Base-by-base conservation (phyloP, 2,329 filamentous ascomycete species). In the Epichloe sibirici region DNA sequence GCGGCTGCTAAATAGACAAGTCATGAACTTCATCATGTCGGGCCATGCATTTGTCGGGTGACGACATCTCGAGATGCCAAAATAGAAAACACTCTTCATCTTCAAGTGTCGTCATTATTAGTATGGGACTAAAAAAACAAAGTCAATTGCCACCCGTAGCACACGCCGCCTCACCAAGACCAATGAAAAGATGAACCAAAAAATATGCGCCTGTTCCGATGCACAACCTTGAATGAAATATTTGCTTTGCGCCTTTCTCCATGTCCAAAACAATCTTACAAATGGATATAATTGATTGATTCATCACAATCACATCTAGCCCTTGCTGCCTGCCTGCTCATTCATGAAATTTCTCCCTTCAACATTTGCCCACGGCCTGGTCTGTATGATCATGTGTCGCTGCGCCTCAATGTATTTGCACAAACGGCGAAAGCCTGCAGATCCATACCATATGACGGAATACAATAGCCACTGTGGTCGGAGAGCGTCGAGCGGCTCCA, bases 151-250 rank as follows among this genome's bases (percentile, higher is more conserved):
- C 17, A 46, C 13, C 34, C 25, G 11, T 31, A 45, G 21, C 51
- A 35, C 28, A 46, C 15, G n/a, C 28, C 38, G 25, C 38, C n/a
- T 12, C 4, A 9, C 25, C 37, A 15, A 23, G 37, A 4, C 31
- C 21, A 25, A 25, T 11, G 8, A 21, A 15, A 11, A 47, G 34
- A 47, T 38, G 3, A 48, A 35, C 15, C 17, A 17, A 17, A 21
- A 39, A 37, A 34, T 23, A 9, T 48, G 28, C 51, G 39, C 39
- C 51, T 39, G 39, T 35, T 45, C 42, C 35, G 39, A 53, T 53
- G 51, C 51, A 34, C 31, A 21, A 15, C 17, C 17, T 21, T 21
- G 8, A n/a, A 44, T 15, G 15, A 37, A 23, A 28, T 23, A 23
- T 5, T 21, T 23, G 5, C n/a, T 17, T 37, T 8, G 28, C 28